Percentiles rank a stretch among this genome's conserved stretches.
phyloP scores from a whole-genome alignment of 2,329 filamentous ascomycete species.

The Talaromyces rugulosus region DNA sequence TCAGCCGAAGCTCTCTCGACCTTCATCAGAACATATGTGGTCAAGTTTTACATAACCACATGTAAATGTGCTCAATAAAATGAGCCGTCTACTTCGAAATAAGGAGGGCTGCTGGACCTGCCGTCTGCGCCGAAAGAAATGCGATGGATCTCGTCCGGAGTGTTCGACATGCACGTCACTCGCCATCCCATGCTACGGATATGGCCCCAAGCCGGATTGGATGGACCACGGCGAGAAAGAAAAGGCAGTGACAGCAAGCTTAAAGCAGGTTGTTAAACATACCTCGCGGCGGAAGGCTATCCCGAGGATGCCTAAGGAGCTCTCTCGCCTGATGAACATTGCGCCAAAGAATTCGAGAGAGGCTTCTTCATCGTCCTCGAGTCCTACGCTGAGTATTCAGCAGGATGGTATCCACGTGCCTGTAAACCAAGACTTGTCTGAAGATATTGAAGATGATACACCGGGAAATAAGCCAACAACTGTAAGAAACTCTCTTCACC shows the following conservation, averaged over 20 bases:
- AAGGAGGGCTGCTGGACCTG: constrained; percentile 60
- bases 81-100: background rate
- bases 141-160: constrained; percentile 60
- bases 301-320: background rate
- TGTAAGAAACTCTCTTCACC: background rate
- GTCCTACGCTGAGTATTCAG: background rate
- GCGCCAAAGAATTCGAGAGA: background rate
- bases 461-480: background rate
- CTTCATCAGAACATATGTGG: background rate
- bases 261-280: constrained; percentile 5
- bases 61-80: background rate
- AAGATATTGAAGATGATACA: background rate
- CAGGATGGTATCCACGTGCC: background rate
- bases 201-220: constrained; percentile 22
- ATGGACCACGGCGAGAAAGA: constrained; percentile 16
- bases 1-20: background rate
- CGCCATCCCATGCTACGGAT: constrained; percentile 20
- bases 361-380: background rate
- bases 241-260: background rate
- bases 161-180: constrained; percentile 55
- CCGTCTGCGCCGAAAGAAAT: constrained; percentile 65
- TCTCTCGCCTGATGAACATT: background rate
- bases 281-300: background rate
- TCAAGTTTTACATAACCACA: background rate
- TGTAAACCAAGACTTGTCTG: background rate